phyloP scores from a whole-genome alignment of 306 rosid genomes.

The Hippophae tibetana region DNA sequence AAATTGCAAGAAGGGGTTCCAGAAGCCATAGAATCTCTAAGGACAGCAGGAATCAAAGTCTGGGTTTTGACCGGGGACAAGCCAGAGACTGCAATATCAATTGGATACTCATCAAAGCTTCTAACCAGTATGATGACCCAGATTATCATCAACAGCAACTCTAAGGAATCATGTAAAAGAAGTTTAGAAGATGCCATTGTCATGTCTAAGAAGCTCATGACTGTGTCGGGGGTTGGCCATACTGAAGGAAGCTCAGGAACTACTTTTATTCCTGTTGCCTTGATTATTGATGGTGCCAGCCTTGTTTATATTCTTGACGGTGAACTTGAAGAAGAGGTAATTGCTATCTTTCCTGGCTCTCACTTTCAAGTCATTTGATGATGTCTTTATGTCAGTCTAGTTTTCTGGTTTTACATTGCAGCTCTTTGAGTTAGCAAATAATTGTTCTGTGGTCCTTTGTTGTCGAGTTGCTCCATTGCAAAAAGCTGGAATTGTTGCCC shows the following conservation, averaged over 20 bases:
- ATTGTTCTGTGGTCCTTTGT: conserved; percentile 80
- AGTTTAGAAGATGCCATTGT: conserved; percentile 50
- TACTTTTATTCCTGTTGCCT: conserved; percentile 46
- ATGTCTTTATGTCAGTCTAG: conserved; percentile 20
- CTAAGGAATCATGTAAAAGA: conserved; percentile 60
- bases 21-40: conserved; percentile 78
- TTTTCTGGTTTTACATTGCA: conserved; percentile 20
- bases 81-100: conserved; percentile 97
- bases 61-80: conserved; percentile 99
- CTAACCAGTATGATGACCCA: conserved; percentile 67
- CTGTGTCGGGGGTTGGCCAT: conserved; percentile 27
- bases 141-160: conserved; percentile 68
- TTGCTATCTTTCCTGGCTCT: neutral
- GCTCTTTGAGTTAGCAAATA: conserved; percentile 54
- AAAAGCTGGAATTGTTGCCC: conserved; percentile 79
- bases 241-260: conserved; percentile 27
- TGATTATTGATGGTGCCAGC: conserved; percentile 92
- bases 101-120: conserved; percentile 87
- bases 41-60: conserved; percentile 97
- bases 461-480: conserved; percentile 87
- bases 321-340: conserved; percentile 75
- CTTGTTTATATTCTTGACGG: conserved; percentile 91
- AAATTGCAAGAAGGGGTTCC: conserved; percentile 97
- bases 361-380: neutral
- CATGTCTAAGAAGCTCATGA: conserved; percentile 25